Conservation (phyloP, 257 asterid species). For the Nicotiana tomentosiformis region DNA sequence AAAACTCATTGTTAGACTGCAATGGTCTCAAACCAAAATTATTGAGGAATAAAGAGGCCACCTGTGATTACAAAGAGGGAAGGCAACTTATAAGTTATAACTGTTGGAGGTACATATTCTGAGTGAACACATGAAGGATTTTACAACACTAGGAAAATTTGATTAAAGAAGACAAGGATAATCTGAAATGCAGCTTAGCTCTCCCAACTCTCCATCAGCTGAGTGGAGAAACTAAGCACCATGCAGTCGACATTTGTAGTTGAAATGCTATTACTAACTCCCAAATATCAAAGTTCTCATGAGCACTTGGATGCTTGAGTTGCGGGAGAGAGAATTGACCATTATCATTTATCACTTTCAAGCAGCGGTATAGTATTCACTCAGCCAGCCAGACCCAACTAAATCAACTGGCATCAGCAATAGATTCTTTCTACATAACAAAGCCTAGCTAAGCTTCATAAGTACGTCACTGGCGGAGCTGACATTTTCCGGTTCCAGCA, state of each 20-base stretch:
- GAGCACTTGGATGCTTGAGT: background rate
- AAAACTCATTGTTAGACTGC: background rate
- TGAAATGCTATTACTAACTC: background rate
- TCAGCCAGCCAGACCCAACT: background rate
- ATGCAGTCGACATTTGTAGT: background rate
- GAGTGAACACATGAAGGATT: too few species aligned
- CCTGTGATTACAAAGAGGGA: too few species aligned
- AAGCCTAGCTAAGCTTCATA: background rate
- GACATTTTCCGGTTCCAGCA: slow-evolving; percentile 88
- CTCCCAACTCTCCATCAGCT: background rate
- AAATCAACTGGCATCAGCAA: background rate
- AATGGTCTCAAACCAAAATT: background rate
- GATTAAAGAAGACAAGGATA: background rate
- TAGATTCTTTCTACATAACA: background rate
- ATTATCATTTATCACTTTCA: background rate
- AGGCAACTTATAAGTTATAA: too few species aligned
- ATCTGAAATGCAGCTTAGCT: background rate
- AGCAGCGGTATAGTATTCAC: background rate
- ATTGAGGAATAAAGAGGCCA: background rate
- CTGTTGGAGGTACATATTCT: too few species aligned
- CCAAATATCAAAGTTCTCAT: background rate
- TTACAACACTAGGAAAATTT: background rate
- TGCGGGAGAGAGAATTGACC: background rate
- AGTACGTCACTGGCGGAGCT: slow-evolving; percentile 11
- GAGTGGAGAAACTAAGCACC: background rate